Conservation (phyloP, 192 early-diverging fungal genomes). For the Linnemannia hyalina region DNA sequence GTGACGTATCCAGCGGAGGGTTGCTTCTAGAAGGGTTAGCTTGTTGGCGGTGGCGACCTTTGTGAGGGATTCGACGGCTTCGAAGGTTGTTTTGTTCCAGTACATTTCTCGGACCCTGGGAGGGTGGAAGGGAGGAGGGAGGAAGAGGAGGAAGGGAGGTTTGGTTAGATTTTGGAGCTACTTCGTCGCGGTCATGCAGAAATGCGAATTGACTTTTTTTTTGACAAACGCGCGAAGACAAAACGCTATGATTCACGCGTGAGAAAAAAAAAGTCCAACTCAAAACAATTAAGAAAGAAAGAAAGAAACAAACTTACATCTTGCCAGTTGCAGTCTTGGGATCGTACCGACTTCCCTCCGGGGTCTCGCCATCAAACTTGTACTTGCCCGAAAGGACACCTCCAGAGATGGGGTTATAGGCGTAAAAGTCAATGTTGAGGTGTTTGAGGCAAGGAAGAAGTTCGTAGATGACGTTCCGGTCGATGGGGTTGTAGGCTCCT, state of each 20-base stretch:
- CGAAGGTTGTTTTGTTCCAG: constrained; percentile 61
- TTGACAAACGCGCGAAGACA: no score
- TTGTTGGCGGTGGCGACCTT: constrained; percentile 22
- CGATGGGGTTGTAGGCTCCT: constrained; percentile 43
- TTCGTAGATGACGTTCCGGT: constrained; percentile 49
- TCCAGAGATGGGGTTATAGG: constrained; percentile 67
- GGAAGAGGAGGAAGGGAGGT: not conserved
- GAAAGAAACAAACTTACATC: constrained; percentile 6
- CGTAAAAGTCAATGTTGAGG: constrained; percentile 71
- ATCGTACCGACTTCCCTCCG: constrained; percentile 18
- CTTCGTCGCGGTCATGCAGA: no score
- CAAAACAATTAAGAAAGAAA: not conserved
- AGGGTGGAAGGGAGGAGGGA: not conserved
- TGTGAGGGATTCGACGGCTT: constrained; percentile 58
- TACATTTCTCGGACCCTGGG: constrained; percentile 29
- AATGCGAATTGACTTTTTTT: no score
- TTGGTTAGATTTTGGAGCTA: not conserved
- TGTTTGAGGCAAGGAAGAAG: constrained; percentile 68
- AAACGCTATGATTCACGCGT: no score
- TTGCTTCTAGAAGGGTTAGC: constrained; percentile 33
- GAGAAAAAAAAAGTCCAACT: not conserved
- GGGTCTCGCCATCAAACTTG: constrained; percentile 4
- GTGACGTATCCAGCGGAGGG: constrained; percentile 57
- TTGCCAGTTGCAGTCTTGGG: not conserved
- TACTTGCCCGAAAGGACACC: constrained; percentile 27